A percentile compares a stretch with the other conserved stretches of the same genome.
phyloP scores from a whole-genome alignment of 495 filamentous ascomycete genomes.

The Xylaria intraflava region DNA sequence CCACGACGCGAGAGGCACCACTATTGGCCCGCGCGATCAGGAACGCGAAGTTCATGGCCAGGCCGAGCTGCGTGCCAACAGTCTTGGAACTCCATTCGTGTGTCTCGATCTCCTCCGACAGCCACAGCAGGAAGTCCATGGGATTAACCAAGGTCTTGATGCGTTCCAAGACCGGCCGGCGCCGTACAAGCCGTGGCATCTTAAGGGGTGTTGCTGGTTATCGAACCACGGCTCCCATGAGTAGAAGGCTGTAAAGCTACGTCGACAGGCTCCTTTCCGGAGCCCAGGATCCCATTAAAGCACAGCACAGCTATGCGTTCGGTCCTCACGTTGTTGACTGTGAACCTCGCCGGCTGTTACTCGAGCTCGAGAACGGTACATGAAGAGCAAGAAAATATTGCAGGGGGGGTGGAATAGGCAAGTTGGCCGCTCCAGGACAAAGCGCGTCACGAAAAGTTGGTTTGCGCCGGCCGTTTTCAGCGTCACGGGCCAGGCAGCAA shows the following conservation, averaged over 20 bases:
- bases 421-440: no score
- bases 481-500: neutral
- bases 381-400: slow-evolving; percentile 5
- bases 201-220: slow-evolving; percentile 9
- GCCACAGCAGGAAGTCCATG: slow-evolving; percentile 78
- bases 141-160: slow-evolving; percentile 75
- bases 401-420: slow-evolving; percentile 11
- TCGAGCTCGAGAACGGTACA: neutral
- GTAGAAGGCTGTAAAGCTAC: neutral
- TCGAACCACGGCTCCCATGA: neutral
- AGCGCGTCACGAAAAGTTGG: neutral
- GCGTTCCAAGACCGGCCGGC: slow-evolving; percentile 66
- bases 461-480: neutral
- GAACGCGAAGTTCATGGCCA: slow-evolving; percentile 70
- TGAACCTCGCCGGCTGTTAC: no score
- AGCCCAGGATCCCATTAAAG: neutral
- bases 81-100: slow-evolving; percentile 81
- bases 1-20: slow-evolving; percentile 38
- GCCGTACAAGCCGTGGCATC: slow-evolving; percentile 65
- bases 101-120: slow-evolving; percentile 83
- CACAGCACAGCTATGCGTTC: neutral
- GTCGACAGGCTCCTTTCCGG: neutral
- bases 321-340: neutral
- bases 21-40: slow-evolving; percentile 74
- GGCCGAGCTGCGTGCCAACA: slow-evolving; percentile 66